phyloP scores from a whole-genome alignment of 73 alveolate species.

The Strombidium stylifer region DNA sequence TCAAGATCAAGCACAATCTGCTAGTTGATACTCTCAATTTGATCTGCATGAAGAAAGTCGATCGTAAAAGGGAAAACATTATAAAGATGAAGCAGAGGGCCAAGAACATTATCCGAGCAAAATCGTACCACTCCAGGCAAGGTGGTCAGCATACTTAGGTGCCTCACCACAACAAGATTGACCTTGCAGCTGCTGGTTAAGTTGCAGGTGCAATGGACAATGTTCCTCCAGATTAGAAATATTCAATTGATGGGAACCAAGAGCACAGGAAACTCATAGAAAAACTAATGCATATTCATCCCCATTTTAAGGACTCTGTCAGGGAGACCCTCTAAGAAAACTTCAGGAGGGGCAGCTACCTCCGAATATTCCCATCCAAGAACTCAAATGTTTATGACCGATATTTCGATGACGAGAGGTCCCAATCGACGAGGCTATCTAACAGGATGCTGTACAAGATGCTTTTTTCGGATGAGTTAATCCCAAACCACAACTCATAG shows the following conservation, averaged over 20 bases:
- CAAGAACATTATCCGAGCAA: conserved; percentile 38
- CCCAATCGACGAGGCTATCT: no score
- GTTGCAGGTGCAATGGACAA: not conserved
- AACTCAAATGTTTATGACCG: no score
- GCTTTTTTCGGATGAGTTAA: no score
- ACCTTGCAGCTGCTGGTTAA: not conserved
- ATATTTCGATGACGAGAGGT: no score
- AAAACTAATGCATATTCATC: no score
- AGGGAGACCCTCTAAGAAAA: no score
- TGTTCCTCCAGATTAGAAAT: not conserved
- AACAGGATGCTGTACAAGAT: no score
- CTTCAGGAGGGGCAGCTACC: no score
- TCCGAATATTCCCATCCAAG: no score
- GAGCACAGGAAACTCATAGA: not conserved
- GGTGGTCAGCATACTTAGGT: conserved; percentile 8
- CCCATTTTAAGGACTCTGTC: no score
- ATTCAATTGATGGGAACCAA: not conserved
- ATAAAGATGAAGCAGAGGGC: conserved; percentile 52
- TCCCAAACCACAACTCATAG: no score
- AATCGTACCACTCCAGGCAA: conserved; percentile 27
- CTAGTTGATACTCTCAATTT: conserved; percentile 80
- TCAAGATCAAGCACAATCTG: conserved; percentile 67
- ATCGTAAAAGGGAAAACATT: conserved; percentile 61
- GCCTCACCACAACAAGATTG: not conserved
- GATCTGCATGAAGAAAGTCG: conserved; percentile 64